Percentiles rank a stretch among this genome's conserved stretches.
Conservation (phyloP, 768 basidiomycete species). For the Mycena rosella region DNA sequence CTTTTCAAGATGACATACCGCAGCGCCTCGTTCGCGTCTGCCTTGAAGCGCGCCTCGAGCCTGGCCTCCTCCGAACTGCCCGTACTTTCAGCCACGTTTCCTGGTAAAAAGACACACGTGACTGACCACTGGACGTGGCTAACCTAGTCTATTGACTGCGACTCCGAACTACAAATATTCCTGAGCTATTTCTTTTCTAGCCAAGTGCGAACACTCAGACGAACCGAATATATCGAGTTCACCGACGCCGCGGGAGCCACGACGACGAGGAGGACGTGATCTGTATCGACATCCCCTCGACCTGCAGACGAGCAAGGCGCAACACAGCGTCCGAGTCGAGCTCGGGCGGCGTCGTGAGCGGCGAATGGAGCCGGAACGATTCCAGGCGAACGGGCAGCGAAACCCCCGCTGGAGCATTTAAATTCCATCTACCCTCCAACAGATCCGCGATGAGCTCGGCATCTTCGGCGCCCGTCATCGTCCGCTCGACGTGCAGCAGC, state of each 20-base stretch:
- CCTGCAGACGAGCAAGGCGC: slow-evolving; percentile 11
- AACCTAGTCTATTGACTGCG: no score
- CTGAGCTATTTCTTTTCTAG: no score
- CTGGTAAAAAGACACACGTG: no score
- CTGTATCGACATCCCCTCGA: slow-evolving; percentile 12
- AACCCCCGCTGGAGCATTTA: neutral
- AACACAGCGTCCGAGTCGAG: neutral
- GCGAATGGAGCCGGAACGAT: slow-evolving; percentile 17
- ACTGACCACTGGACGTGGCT: no score
- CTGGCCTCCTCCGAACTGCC: slow-evolving; percentile 95
- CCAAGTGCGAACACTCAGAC: no score
- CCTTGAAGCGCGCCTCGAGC: slow-evolving; percentile 92
- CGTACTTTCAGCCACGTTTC: no score
- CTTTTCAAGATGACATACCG: slow-evolving; percentile 83
- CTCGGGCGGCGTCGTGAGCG: slow-evolving; percentile 4
- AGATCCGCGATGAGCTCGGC: slow-evolving; percentile 10
- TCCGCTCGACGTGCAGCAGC: slow-evolving; percentile 10
- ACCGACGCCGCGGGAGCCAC: neutral
- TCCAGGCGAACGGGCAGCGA: slow-evolving; percentile 11
- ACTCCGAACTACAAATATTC: no score
- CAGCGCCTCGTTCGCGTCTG: slow-evolving; percentile 95
- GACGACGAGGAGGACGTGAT: slow-evolving; percentile 15
- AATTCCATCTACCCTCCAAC: slow-evolving; percentile 18
- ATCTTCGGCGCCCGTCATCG: neutral
- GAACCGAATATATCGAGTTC: neutral